Percentiles rank a stretch among this genome's conserved stretches.
Conservation (phyloP, 345 rosid genomes). For the Firmiana major region DNA sequence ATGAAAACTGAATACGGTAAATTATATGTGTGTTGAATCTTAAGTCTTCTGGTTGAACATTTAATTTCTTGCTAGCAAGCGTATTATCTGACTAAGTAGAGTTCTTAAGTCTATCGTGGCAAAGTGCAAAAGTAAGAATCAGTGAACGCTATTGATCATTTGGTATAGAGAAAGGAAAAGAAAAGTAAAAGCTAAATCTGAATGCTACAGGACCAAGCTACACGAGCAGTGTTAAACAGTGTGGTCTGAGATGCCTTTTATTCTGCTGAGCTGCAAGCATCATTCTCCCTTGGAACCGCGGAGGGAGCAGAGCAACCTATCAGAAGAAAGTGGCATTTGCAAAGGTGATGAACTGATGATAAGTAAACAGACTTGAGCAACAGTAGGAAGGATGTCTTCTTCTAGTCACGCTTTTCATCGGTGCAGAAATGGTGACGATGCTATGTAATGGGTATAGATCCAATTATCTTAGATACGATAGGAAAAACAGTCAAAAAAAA, state of each 20-base stretch:
- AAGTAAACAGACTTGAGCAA: background rate
- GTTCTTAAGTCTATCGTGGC: too few relatives aligned
- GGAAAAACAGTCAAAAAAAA: too few relatives aligned
- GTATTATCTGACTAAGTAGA: too few relatives aligned
- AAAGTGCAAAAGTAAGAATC: background rate
- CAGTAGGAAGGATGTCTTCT: background rate
- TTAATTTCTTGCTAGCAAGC: too few relatives aligned
- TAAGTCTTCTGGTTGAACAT: background rate
- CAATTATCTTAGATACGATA: too few relatives aligned
- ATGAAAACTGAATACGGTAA: background rate
- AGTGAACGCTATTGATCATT: background rate
- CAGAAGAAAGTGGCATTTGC: background rate
- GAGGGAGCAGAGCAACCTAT: too few relatives aligned
- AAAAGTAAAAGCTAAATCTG: background rate
- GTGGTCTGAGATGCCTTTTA: background rate
- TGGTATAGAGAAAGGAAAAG: background rate
- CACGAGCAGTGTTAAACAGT: background rate
- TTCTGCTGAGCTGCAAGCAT: background rate
- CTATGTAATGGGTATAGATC: too few relatives aligned
- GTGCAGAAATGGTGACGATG: too few relatives aligned
- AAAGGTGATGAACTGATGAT: background rate
- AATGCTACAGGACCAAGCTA: background rate
- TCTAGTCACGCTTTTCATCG: too few relatives aligned
- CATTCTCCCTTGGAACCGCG: background rate
- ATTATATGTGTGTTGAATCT: too few relatives aligned